A percentile compares a stretch with the other conserved stretches of the same genome.
These are phyloP conservation scores for Thamnidium elegans DNA, from an alignment of 192 early-diverging fungal species.

Conservation along the genomic window DNA sequence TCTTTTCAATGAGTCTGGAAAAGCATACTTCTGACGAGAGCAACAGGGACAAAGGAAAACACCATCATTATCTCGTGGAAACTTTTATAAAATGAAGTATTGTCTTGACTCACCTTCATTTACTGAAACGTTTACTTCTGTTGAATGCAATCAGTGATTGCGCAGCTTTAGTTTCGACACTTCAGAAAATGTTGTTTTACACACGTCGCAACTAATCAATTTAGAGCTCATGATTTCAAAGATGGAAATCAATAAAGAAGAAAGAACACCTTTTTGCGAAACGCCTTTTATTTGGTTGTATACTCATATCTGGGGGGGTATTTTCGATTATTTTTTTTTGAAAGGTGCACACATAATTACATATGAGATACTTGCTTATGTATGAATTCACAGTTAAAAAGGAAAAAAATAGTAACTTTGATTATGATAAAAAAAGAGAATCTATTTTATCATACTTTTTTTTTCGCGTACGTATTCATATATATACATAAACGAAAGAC, in stretches of 20 bases:
- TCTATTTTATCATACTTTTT: no score
- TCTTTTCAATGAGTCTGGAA: slow-evolving; percentile 18
- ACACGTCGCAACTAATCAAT: slow-evolving; percentile 15
- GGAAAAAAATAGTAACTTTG: no score
- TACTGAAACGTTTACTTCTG: slow-evolving; percentile 18
- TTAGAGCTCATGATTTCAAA: slow-evolving; percentile 14
- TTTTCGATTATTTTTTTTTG: no score
- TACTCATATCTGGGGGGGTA: no score
- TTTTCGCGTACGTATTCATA: no score
- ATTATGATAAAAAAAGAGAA: no score
- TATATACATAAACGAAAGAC: no score
- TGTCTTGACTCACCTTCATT: slow-evolving; percentile 15
- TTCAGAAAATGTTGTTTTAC: slow-evolving; percentile 19
- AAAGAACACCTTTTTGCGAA: background rate
- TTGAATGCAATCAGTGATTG: slow-evolving; percentile 15
- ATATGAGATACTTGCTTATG: no score
- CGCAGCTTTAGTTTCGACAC: slow-evolving; percentile 15
- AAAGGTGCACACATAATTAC: no score
- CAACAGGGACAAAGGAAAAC: slow-evolving; percentile 16
- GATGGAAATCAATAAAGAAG: slow-evolving; percentile 18
- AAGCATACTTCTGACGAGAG: slow-evolving; percentile 16
- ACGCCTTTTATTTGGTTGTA: no score
- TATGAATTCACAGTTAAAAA: no score
- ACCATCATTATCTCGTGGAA: slow-evolving; percentile 18
- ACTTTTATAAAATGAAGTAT: slow-evolving; percentile 14